Percentiles rank a stretch among this genome's conserved stretches.
These are phyloP conservation scores for Rhamnella rubrinervis DNA, from an alignment of 331 rosid genomes.

Conservation along the genomic window DNA sequence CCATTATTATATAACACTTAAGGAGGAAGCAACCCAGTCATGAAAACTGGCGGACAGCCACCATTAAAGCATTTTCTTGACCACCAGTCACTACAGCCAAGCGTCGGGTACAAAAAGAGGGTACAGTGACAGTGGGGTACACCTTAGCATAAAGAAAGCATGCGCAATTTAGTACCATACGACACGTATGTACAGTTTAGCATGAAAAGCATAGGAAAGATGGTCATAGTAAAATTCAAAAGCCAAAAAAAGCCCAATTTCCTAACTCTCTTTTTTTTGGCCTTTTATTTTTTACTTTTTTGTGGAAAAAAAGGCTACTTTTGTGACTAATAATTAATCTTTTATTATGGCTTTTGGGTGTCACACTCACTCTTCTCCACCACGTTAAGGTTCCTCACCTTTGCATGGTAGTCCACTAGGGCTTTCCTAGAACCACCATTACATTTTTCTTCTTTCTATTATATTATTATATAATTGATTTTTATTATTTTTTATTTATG, in stretches of 20 bases:
- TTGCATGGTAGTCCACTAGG: no score
- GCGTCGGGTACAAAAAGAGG: background rate
- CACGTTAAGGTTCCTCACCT: no score
- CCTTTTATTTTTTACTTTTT: background rate
- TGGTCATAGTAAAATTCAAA: background rate
- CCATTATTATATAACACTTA: constrained; percentile 9
- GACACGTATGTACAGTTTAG: background rate
- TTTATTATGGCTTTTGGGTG: no score
- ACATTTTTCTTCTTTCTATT: no score
- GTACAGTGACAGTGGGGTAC: background rate
- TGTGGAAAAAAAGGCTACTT: background rate
- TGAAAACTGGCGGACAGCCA: background rate
- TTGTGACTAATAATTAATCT: background rate
- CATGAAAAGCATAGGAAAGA: background rate
- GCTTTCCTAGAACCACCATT: no score
- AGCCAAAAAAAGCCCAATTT: background rate
- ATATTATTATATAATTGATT: no score
- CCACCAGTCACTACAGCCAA: background rate
- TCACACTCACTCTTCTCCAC: no score
- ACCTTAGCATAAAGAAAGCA: background rate
- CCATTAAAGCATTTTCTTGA: constrained; percentile 4
- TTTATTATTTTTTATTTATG: no score
- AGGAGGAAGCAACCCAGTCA: background rate
- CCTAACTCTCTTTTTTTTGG: background rate
- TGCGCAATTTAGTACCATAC: background rate